A percentile compares a stretch with the other conserved stretches of the same genome.
phyloP scores from a whole-genome alignment of 306 rosid species.

The Cicer bijugum region DNA sequence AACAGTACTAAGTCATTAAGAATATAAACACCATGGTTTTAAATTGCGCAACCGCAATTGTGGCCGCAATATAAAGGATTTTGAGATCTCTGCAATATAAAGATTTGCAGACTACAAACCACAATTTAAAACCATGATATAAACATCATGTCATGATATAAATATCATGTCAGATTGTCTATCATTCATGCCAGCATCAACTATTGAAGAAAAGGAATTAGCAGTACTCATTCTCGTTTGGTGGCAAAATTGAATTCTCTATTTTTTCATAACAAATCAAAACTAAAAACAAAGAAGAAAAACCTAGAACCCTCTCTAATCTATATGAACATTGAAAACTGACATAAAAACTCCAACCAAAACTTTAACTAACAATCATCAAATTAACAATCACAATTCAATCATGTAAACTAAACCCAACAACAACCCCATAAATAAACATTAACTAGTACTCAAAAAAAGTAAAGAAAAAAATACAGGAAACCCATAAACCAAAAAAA shows the following conservation, averaged over 20 bases:
- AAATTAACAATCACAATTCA: not conserved
- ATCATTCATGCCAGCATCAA: slow-evolving; percentile 11
- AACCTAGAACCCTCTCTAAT: slow-evolving; percentile 13
- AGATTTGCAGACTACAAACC: too few relatives aligned
- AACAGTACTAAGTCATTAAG: not conserved
- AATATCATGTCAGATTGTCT: not conserved
- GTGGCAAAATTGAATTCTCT: not conserved
- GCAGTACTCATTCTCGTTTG: slow-evolving; percentile 2
- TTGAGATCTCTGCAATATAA: too few relatives aligned
- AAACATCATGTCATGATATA: slow-evolving; percentile 17
- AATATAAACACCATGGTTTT: not conserved
- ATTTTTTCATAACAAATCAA: not conserved
- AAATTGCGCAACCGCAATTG: too few relatives aligned
- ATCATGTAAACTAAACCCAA: slow-evolving; percentile 30
- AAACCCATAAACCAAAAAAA: slow-evolving; percentile 29
- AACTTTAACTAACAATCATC: not conserved
- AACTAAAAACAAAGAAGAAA: slow-evolving; percentile 7
- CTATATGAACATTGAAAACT: slow-evolving; percentile 7
- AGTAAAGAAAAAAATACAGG: not conserved
- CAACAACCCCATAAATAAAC: slow-evolving; percentile 17
- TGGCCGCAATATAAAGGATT: too few relatives aligned
- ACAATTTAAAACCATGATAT: too few relatives aligned
- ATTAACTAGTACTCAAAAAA: not conserved
- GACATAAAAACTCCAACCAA: slow-evolving; percentile 14
- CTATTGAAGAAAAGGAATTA: not conserved